Evolutionary conservation across 768 basidiomycete genomes (phyloP).

Genomic region (Dioszegia crocea): DNA sequence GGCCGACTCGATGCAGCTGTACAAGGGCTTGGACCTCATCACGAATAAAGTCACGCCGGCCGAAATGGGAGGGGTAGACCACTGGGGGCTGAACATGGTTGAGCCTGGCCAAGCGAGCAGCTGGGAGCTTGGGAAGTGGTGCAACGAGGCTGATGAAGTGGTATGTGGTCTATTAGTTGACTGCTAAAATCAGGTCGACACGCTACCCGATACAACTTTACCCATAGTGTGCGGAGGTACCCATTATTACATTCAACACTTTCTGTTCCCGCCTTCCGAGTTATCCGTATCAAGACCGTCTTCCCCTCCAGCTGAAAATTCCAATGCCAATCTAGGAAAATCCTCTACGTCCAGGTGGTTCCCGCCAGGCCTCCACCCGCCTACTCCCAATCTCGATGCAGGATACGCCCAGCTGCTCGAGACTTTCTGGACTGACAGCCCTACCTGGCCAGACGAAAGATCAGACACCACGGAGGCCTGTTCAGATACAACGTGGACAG

Average conservation of each 20-base stretch:
- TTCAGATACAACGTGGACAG: not conserved
- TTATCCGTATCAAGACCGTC: conserved; percentile 27
- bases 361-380: conserved; percentile 30
- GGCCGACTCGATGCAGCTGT: conserved; percentile 97
- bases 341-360: conserved; percentile 20
- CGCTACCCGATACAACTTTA: conserved; percentile 53
- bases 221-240: conserved; percentile 95
- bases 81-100: conserved; percentile 85
- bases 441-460: conserved; percentile 20
- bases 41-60: conserved; percentile 82
- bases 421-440: conserved; percentile 35
- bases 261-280: conserved; percentile 66
- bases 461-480: not conserved
- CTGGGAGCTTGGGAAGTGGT: conserved; percentile 59
- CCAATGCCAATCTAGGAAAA: not conserved
- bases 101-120: conserved; percentile 65
- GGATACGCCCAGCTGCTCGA: conserved; percentile 19
- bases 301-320: too few species aligned
- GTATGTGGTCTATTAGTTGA: too few species aligned
- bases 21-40: conserved; percentile 81
- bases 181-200: conserved; percentile 48
- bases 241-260: conserved; percentile 94
- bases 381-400: conserved; percentile 10
- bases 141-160: conserved; percentile 68
- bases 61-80: conserved; percentile 76